Evolutionary conservation across 352 stramenopile genomes (phyloP), one percentile per base, ranked within the genome.

Genomic region (Pythium brachiatum): DNA sequence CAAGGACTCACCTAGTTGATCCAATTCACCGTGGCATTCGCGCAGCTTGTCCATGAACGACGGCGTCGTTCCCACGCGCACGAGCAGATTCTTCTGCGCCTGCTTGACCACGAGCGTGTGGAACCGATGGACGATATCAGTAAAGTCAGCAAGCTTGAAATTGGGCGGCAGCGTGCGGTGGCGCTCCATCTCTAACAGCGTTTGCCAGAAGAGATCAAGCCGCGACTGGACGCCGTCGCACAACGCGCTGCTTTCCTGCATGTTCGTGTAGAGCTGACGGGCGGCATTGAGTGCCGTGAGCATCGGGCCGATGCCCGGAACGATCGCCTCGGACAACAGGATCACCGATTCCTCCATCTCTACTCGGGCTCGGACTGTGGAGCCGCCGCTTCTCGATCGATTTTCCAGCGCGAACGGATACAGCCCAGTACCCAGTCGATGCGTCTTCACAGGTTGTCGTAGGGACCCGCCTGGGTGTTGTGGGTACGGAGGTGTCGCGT

Each of bases 81-180:
- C 38, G 25, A 72, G 27, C 21, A 61, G 25, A 16, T n/a, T 64
- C 54, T 72, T 72, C 5, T 64, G 29, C 6, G 48, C 34, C 25
- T 72, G 59, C 54, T 66, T 62, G 32, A 53, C 25, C 32, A 72
- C 52, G 23, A 70, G 53, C 26, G 53, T 44, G 27, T 66, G 57
- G 63, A 66, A 70, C 4, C 36, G 27, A n/a, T 56, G 36, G 44
- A 68, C 46, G 20, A 68, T 68, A 13, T 55, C 47, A 15, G 62
- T 69, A 46, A 69, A 69, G 41, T 69, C 62, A 18, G 48, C 23
- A 5, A 69, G 43, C 7, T 56, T 53, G 31, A 69, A 69, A 18
- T 43, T 46, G 2, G 2, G 39, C 1, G 62, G 62, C 16, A 64
- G 38, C 26, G 51, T 48, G 39, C 34, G 23, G 18, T 61, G 44